A percentile compares a stretch with the other conserved stretches of the same genome.
These are phyloP conservation scores for Pseudognaphalium luteoalbum DNA, from an alignment of 129 eudicot genomes.

Conservation along the genomic window DNA sequence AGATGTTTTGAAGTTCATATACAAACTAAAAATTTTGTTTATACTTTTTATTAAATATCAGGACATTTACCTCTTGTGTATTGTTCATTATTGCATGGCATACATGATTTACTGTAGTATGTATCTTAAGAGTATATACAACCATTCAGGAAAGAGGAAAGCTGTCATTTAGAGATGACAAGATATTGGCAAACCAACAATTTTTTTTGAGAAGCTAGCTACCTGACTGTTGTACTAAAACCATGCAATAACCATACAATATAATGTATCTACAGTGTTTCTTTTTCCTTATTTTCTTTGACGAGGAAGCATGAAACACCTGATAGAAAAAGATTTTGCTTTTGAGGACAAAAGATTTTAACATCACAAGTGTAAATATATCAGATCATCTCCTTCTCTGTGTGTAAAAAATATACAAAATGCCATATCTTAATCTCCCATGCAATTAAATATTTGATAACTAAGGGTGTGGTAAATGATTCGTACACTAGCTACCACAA, in stretches of 20 bases:
- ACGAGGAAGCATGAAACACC: slow-evolving; percentile 15
- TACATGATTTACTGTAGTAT: no score
- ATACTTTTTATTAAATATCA: no score
- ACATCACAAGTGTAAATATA: neutral
- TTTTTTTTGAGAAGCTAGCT: slow-evolving; percentile 24
- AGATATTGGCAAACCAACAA: slow-evolving; percentile 31
- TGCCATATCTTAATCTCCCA: no score
- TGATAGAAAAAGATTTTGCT: slow-evolving; percentile 11
- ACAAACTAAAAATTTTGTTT: no score
- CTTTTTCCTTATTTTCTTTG: slow-evolving; percentile 1
- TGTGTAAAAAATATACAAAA: neutral
- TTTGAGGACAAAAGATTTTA: slow-evolving; percentile 2
- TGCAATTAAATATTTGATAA: no score
- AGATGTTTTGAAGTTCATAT: no score
- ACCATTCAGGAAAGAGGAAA: neutral
- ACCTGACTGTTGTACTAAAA: slow-evolving; percentile 19
- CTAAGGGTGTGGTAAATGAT: no score
- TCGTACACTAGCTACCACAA: no score
- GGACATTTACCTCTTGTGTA: no score
- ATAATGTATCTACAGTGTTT: slow-evolving; percentile 16
- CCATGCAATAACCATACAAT: neutral
- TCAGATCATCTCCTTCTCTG: slow-evolving; percentile 1
- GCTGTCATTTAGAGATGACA: neutral
- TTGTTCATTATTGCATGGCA: no score
- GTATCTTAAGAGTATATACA: no score